Conservation (phyloP, 2,329 filamentous ascomycete species). For the Colletotrichum limetticola region DNA sequence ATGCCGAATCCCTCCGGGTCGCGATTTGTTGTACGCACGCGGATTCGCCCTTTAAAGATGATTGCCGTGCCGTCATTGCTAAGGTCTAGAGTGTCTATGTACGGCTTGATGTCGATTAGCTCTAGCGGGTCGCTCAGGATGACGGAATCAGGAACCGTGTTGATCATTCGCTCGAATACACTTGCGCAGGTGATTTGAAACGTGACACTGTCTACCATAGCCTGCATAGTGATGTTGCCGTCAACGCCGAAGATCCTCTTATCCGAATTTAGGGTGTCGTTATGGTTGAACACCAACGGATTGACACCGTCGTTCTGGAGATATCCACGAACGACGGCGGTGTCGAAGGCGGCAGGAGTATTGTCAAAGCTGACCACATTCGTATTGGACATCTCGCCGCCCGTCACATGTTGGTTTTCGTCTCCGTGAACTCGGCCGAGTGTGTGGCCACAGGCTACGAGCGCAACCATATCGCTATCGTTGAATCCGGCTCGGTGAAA, state of each 20-base stretch:
- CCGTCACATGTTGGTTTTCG: conserved; percentile 51
- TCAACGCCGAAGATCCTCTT: conserved; percentile 55
- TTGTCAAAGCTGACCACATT: conserved; percentile 49
- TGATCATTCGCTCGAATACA: conserved; percentile 46
- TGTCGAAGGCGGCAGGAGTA: conserved; percentile 58
- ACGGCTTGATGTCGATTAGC: conserved; percentile 45
- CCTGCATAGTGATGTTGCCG: conserved; percentile 54
- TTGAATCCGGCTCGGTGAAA: conserved; percentile 46
- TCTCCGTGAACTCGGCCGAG: conserved; percentile 55
- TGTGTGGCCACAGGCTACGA: conserved; percentile 49
- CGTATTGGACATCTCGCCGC: conserved; percentile 25
- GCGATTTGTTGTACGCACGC: too few species aligned
- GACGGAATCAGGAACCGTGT: conserved; percentile 45
- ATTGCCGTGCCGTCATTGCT: conserved; percentile 36
- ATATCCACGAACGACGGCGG: conserved; percentile 55
- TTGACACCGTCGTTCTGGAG: conserved; percentile 53
- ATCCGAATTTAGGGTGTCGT: conserved; percentile 53
- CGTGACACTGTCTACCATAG: conserved; percentile 47
- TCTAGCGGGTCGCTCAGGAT: conserved; percentile 42
- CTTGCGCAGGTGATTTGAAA: conserved; percentile 43
- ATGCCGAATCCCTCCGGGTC: too few species aligned
- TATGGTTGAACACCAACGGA: conserved; percentile 52
- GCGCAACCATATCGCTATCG: conserved; percentile 47
- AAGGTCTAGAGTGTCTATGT: conserved; percentile 41
- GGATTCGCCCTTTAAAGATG: too few species aligned